Base-by-base conservation (phyloP, 306 rosid genomes). In the Amphicarpaea edgeworthii region DNA sequence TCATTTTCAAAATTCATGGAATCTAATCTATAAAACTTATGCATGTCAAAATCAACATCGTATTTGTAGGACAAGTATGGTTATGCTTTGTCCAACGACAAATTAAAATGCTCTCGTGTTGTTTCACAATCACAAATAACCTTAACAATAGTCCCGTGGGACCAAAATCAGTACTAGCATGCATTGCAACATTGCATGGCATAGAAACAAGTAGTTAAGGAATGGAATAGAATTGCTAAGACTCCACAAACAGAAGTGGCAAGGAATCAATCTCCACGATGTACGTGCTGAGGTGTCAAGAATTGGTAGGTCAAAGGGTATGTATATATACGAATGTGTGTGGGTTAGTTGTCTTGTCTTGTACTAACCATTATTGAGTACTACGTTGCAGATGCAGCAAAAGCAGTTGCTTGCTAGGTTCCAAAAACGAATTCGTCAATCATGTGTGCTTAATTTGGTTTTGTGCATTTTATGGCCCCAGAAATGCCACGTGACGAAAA, bases 401-500 rank as follows among this genome's bases (percentile, higher is more conserved):
- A 14, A 12, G 23, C 61, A 6, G 61, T 64, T 60, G 40, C 40
- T 64, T 60, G 40, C 40, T 24, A 49, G 4, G 12, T 26, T 16
- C 42, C 77, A 53, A 15, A 70, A 55, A 12, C 28, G 1, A 77
- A 43, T 20, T 15, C n/a, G 34, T 68, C 1, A 77, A 43, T 20
- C 32, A 46, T 68, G 15, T 26, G 59, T 10, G 42, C 26, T 32
- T 9, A 12, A 3, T 28, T 17, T 20, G 6, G 4, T 14, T 60
- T 37, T 58, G 16, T 30, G 11, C 49, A 43, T 20, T 74, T 23
- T 16, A 28, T 34, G 80, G 77, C 15, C 50, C 10, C 7, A 23
- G 14, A 50, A 40, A 24, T 51, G 77, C 85, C 77, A 81, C 81
- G 54, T 63, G 72, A 50, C 23, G 1, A 41, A 50, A 72, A 62